Evolutionary conservation across 2,329 filamentous ascomycete genomes (phyloP).

Genomic region (Penicillium sp.): DNA sequence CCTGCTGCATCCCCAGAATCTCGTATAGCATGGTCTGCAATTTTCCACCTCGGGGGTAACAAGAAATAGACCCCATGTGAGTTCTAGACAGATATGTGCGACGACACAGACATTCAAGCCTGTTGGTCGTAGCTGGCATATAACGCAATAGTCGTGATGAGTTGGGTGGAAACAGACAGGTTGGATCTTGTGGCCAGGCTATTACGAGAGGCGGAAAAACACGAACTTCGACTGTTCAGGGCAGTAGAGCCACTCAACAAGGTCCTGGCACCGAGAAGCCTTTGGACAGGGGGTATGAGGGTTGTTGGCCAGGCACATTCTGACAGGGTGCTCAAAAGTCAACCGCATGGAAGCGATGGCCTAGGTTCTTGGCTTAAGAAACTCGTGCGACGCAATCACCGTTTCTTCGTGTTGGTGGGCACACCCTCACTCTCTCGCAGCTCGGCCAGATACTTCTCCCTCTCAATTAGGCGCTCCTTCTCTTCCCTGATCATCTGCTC

Average conservation of each 20-base stretch:
- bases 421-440: conserved; percentile 47
- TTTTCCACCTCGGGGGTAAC: not conserved
- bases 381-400: conserved; percentile 25
- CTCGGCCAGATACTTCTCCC: conserved; percentile 61
- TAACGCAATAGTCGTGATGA: not conserved
- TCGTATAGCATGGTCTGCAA: not conserved
- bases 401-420: conserved; percentile 42
- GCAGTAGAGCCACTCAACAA: not conserved
- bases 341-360: not conserved
- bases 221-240: not conserved
- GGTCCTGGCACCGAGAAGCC: not conserved
- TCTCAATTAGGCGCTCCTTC: conserved; percentile 58
- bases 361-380: not conserved
- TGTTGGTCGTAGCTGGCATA: not conserved
- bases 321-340: not conserved
- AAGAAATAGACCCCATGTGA: not conserved
- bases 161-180: not conserved
- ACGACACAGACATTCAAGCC: not conserved
- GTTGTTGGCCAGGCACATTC: not conserved
- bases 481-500: conserved; percentile 63
- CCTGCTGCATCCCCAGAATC: not conserved
- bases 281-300: not conserved
- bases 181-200: not conserved
- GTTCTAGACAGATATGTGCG: not conserved
- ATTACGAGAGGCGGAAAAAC: not conserved